Percentiles rank a stretch among this genome's conserved stretches.
Evolutionary conservation across 2,329 filamentous ascomycete species (phyloP).

Genomic region (Coniochaeta hoffmannii): DNA sequence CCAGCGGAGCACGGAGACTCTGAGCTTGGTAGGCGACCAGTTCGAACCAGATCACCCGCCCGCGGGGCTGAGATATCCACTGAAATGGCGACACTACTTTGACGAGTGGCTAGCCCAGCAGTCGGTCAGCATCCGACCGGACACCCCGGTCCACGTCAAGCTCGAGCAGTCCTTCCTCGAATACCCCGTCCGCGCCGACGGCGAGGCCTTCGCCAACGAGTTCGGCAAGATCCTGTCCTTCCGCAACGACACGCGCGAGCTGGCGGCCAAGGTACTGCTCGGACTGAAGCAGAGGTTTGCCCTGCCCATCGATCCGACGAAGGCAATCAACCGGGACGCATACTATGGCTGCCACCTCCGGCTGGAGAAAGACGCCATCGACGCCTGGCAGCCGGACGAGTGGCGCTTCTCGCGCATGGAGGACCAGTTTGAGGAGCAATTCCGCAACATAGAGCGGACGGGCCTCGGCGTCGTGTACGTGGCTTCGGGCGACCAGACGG

Average conservation of each 20-base stretch:
- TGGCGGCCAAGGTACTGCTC: slow-evolving; percentile 20
- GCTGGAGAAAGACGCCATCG: slow-evolving; percentile 22
- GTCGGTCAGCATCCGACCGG: slow-evolving; percentile 8
- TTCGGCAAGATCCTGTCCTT: slow-evolving; percentile 26
- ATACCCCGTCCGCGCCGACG: slow-evolving; percentile 27
- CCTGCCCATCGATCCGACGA: slow-evolving; percentile 16
- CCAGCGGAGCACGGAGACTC: slow-evolving; percentile 8
- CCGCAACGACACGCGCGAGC: slow-evolving; percentile 20
- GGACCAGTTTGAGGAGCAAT: slow-evolving; percentile 23
- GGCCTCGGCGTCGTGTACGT: slow-evolving; percentile 21
- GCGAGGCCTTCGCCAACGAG: slow-evolving; percentile 22
- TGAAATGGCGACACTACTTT: slow-evolving; percentile 19
- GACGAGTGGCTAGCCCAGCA: slow-evolving; percentile 20
- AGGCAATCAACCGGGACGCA: slow-evolving; percentile 15
- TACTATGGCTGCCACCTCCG: slow-evolving; percentile 24
- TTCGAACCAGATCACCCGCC: slow-evolving; percentile 22
- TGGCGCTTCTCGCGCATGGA: slow-evolving; percentile 22
- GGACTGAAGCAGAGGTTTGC: slow-evolving; percentile 13
- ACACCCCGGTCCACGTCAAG: slow-evolving; percentile 18
- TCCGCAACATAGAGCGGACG: slow-evolving; percentile 15
- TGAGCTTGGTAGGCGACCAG: slow-evolving; percentile 20
- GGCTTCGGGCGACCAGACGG: slow-evolving; percentile 19
- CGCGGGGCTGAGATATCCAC: slow-evolving; percentile 14
- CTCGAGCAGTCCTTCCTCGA: slow-evolving; percentile 27
- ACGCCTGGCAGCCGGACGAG: slow-evolving; percentile 20